phyloP scores from a whole-genome alignment of 371 early-diverging fungal genomes.

The Syncephalastrum monosporum region DNA sequence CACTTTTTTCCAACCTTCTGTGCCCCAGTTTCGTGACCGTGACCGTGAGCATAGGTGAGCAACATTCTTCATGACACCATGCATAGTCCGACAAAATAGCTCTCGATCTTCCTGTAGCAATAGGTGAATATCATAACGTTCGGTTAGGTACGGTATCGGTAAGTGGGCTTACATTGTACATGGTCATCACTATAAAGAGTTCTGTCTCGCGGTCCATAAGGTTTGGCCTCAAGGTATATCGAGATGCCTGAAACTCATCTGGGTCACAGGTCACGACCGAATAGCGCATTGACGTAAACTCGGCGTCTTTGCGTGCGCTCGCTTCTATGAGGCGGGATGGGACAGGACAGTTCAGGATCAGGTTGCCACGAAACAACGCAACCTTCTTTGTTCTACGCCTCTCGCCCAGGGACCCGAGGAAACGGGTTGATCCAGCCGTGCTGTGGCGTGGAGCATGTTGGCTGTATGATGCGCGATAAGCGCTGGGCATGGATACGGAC shows the following conservation, averaged over 20 bases:
- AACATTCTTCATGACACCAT: conserved; percentile 79
- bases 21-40: conserved; percentile 65
- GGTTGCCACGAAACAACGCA: conserved; percentile 33
- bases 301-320: conserved; percentile 46
- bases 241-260: conserved; percentile 46
- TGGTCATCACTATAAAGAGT: conserved; percentile 69
- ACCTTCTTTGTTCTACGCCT: too few species aligned
- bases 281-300: conserved; percentile 72
- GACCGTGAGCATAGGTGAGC: conserved; percentile 68
- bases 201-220: conserved; percentile 54
- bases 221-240: conserved; percentile 49
- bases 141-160: too few species aligned
- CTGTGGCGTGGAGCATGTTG: too few species aligned
- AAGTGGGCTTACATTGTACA: conserved; percentile 53
- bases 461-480: too few species aligned
- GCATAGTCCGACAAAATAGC: conserved; percentile 73
- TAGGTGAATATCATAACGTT: too few species aligned
- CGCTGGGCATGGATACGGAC: too few species aligned
- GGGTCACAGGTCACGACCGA: conserved; percentile 70
- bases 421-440: too few species aligned
- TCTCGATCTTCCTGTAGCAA: conserved; percentile 52
- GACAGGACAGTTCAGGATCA: conserved; percentile 54
- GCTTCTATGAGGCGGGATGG: conserved; percentile 42
- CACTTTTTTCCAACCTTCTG: conserved; percentile 81
- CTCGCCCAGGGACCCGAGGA: too few species aligned